Evolutionary conservation across 805 yeast genomes (phyloP), one percentile per base, ranked within the genome.

Genomic region (Wickerhamiella occidentalis): DNA sequence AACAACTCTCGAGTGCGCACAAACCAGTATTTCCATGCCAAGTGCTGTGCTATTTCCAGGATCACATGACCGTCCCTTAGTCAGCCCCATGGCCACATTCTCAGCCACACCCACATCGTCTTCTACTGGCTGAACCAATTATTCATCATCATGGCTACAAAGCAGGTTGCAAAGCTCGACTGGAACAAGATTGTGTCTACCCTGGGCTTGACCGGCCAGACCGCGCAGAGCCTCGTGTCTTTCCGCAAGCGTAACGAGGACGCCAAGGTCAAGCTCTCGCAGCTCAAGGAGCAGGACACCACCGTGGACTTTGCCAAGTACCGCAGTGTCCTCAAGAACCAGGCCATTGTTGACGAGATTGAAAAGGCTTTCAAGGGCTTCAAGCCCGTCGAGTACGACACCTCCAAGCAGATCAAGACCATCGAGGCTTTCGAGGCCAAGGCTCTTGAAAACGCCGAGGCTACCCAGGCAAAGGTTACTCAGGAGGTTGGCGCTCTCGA

Each of bases 161-260:
- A 55, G 52, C 56, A 55, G 52, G 61, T 85, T 58, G 79, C 90
- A 62, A 90, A 87, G 74, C 74, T 90, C 69, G 94, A 92, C 77
- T 92, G 97, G 96, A 80, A 92, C 64, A 82, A 82, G 72, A 80
- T 92, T 66, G 77, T 85, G 66, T 72, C 88, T 58, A 79, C 87
- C 59, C 77, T 92, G 65, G 96, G 96, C 53, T 77, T 92, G 65
- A 79, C 95, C 54, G 98, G 98, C 55, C 72, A 80, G 64, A 92
- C 98, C 55, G 94, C 95, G 53, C 65, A 84, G 48, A 78, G 95
- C 40, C 74, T 92, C 67, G 78, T 92, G 48, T 77, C 94, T 26
- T 92, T 92, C 82, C 88, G 88, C 73, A 90, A 92, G 85, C 85
- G 98, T 78, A 82, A 87, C 70, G 98, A 92, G 64, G 97, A 92